Evolutionary conservation across 108 stramenopile genomes (phyloP), one percentile per base, ranked within the genome.

Genomic region (Mediolabrus comicus): DNA sequence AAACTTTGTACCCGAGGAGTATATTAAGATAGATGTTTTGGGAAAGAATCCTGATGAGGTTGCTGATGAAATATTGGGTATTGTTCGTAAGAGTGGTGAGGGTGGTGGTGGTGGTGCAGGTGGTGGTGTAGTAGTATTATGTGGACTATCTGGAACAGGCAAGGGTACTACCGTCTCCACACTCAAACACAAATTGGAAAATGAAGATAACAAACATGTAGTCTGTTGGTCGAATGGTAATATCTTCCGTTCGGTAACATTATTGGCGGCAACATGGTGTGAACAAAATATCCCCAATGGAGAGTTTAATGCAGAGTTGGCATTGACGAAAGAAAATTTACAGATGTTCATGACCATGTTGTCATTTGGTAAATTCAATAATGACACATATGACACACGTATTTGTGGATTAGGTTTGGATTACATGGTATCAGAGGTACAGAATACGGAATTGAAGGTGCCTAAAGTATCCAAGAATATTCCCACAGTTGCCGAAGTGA

Each of bases 171-270:
- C 95, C 9, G 91, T 92, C 0, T 56, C 86, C 12, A 77, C 74
- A 52, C 79, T 95, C 33, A 33, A 71, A 32, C 81, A 88, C 58
- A 90, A 86, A 56, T 60, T 95, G 3, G 66, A 71, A 57, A 69
- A 29, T 5, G 83, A 87, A 36, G 79, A 87, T 59, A 62, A 66
- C 7, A 86, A 88, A 54, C 67, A 82, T 17, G 87, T 90, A 6
- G 87, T 92, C 0, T 79, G 82, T n/a, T 92, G 94, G 94, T 90
- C 88, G 32, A 95, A 95, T 66, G 94, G 94, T 24, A 92, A 95
- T 62, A 80, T 95, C 26, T 95, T 95, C 65, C 91, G 94, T 5
- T 80, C 77, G 54, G 86, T 92, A 0, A 95, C 94, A 8, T 79
- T 95, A 2, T 64, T 95, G 29, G 94, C 94, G 2, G 83, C 85